phyloP scores from a whole-genome alignment of 768 basidiomycete species.

The Crepidotus variabilis region DNA sequence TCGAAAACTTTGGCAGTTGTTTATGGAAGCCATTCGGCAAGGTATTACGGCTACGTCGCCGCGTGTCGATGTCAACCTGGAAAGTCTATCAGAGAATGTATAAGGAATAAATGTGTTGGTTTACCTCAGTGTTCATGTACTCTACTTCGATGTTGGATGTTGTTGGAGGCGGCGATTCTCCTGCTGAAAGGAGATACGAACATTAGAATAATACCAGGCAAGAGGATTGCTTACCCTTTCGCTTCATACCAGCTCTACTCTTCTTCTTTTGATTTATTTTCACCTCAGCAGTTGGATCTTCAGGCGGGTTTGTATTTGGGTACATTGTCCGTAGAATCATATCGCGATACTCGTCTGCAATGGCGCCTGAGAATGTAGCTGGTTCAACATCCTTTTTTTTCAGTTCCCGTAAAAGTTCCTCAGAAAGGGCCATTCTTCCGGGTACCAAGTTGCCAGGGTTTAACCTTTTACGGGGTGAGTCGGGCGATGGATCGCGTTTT shows the following conservation, averaged over 20 bases:
- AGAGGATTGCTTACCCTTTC: slow-evolving; percentile 3
- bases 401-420: slow-evolving; percentile 9
- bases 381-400: slow-evolving; percentile 23
- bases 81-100: not conserved
- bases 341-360: slow-evolving; percentile 54
- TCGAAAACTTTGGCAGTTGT: slow-evolving; percentile 34
- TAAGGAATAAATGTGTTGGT: slow-evolving; percentile 4
- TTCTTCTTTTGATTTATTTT: slow-evolving; percentile 10
- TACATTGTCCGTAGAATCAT: slow-evolving; percentile 61
- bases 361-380: slow-evolving; percentile 34
- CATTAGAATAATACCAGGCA: not conserved
- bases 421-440: slow-evolving; percentile 3
- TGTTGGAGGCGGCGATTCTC: not conserved
- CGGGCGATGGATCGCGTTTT: slow-evolving; percentile 38
- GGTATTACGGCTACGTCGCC: slow-evolving; percentile 21
- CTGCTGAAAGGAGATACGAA: not conserved
- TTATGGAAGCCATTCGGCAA: slow-evolving; percentile 30
- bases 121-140: too few relatives aligned
- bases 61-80: slow-evolving; percentile 23
- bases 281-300: not conserved
- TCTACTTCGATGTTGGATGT: not conserved
- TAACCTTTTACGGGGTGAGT: slow-evolving; percentile 32
- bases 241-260: slow-evolving; percentile 9
- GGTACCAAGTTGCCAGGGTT: slow-evolving; percentile 8
- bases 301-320: slow-evolving; percentile 31